Evolutionary conservation across 805 yeast genomes (phyloP), one percentile per base, ranked within the genome.

Genomic region (Wickerhamiella kazuoi): DNA sequence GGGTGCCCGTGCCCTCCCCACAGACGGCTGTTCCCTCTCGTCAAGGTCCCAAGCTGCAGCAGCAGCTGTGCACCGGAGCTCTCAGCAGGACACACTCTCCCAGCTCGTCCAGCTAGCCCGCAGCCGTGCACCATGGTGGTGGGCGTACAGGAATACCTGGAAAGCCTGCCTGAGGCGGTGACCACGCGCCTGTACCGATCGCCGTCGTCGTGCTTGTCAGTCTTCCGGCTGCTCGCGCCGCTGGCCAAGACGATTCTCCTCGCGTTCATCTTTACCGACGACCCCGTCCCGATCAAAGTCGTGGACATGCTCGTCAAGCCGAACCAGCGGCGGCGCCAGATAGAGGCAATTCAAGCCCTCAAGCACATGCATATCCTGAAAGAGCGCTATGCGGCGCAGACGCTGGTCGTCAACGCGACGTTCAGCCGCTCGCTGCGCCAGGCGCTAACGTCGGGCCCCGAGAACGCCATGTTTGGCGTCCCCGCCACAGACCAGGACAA

Each of bases 131-230:
- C 26, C 26, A 46, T 33, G 24, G 26, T 21, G 4, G 26, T 26
- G 4, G 24, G 26, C 8, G 90, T 86, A 44, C 81, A 81, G 53
- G 93, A 80, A 50, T 84, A 90, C 58, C 65, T 90, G 44, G 96
- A 84, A 54, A 83, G 81, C 16, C 72, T 90, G 4, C 94, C 97
- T 1, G 83, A 79, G 52, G 66, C 79, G 4, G 81, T 83, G n/a
- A 87, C 86, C 49, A 67, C 76, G 18, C 72, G 83, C 52, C 67
- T 90, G 18, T 90, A 80, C 59, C 76, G 74, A 50, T 72, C 81
- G 38, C 94, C 98, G 2, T 94, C 96, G 11, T 82, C 98, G 41
- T 84, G 96, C 55, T 65, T 90, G 35, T 93, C 98, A 2, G 76
- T 90, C n/a, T 86, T 77, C 56, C 67, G 98, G 46, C 64, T 90